Evolutionary conservation across 805 yeast genomes (phyloP), one percentile per base, ranked within the genome.

Genomic region (Blastobotrys robertii): DNA sequence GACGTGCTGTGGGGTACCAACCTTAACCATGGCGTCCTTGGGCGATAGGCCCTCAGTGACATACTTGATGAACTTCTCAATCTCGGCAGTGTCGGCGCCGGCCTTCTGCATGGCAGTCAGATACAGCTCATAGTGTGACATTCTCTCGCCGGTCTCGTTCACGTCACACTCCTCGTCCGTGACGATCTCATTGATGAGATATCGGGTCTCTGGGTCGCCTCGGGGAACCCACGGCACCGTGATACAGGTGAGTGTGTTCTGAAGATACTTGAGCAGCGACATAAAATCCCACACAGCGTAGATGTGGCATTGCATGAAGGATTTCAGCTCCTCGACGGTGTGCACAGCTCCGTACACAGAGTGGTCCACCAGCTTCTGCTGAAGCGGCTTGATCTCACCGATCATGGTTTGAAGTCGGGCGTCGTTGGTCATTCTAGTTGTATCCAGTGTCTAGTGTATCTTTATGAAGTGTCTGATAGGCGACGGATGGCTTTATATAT

Each of bases 201-300:
- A 49, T 10, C 52, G 45, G 35, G 50, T 46, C 28, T 44, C 46
- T 8, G 52, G 48, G 42, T 42, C 38, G 9, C 52, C 52, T 8
- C 39, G 44, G n/a, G 52, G 52, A 12, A 46, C 41, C 52, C 52
- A 49, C 8, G 52, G 52, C 3, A 49, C 30, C 14, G 41, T 38
- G 22, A 44, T 42, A 34, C 52, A 49, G 22, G 52, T 49, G 34
- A 49, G 43, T 16, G 44, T 40, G 16, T n/a, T 30, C 38, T 49
- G 52, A n/a, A 49, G 43, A 35, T 44, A 42, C 29, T 49, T 49
- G 16, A 49, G 43, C 34, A 49, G 28, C 7, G 48, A 43, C 52
- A 49, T 49, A 46, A 49, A 49, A 37, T 49, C 52, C 52, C 52
- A 49, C 15, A 49, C 52, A 7, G 52, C 52, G 38, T 43, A 49